Evolutionary conservation across 2,329 filamentous ascomycete genomes (phyloP).

Genomic region (Cercospora nicotianae): DNA sequence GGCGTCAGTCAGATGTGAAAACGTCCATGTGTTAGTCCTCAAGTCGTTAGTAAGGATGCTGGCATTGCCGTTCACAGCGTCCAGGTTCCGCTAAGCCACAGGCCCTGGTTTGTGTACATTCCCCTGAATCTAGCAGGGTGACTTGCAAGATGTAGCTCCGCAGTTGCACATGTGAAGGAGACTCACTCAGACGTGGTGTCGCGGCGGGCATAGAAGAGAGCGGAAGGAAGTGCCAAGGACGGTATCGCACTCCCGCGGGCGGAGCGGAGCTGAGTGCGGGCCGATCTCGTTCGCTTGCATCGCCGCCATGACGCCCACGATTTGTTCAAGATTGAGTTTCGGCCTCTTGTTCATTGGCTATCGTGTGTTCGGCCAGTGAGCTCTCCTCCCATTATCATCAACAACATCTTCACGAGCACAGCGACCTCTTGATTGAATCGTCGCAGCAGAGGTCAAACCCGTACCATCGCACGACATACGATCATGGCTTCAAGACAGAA

Average conservation of each 20-base stretch:
- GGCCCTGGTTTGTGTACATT: neutral
- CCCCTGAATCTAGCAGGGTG: neutral
- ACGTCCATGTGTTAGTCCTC: too few species aligned
- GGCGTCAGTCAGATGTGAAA: too few species aligned
- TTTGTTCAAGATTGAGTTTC: conserved; percentile 6
- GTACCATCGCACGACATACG: neutral
- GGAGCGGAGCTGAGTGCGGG: neutral
- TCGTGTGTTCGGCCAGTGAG: neutral
- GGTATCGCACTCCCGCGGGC: neutral
- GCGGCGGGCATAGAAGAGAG: neutral
- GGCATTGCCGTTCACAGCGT: too few species aligned
- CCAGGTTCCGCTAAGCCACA: neutral
- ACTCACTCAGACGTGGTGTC: neutral
- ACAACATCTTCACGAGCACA: neutral
- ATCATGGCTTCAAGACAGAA: conserved; percentile 27
- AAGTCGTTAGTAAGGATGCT: too few species aligned
- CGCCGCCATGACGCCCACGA: conserved; percentile 8
- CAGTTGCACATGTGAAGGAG: too few species aligned
- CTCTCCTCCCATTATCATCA: neutral
- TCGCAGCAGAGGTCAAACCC: neutral
- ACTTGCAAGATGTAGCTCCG: neutral
- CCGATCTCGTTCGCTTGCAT: neutral
- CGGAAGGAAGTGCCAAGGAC: neutral
- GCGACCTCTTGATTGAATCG: conserved; percentile 19
- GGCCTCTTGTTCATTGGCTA: conserved; percentile 7